phyloP scores from a whole-genome alignment of 495 filamentous ascomycete genomes.

The Tuber borchii region DNA sequence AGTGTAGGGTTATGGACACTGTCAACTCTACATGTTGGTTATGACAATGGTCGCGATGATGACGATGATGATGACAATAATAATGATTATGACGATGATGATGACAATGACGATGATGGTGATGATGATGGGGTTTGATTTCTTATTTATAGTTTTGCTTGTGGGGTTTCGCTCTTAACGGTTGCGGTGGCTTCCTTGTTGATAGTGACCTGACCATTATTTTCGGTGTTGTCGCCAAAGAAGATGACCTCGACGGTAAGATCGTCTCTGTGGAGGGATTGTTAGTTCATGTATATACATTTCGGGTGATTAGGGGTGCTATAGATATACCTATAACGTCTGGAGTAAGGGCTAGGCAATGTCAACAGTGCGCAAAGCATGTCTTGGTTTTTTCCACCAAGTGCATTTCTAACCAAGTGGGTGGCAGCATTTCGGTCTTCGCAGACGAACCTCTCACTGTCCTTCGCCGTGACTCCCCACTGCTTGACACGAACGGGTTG shows the following conservation, averaged over 20 bases:
- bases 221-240: slow-evolving; percentile 74
- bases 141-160: slow-evolving; percentile 53
- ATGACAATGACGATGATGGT: neutral
- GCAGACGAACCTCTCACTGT: slow-evolving; percentile 75
- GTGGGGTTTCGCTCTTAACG: slow-evolving; percentile 44
- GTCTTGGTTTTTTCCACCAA: slow-evolving; percentile 88
- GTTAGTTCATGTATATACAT: slow-evolving; percentile 9
- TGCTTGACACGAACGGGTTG: slow-evolving; percentile 77
- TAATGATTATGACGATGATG: neutral
- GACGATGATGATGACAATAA: neutral
- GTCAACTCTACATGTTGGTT: neutral
- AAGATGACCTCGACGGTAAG: slow-evolving; percentile 98
- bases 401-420: slow-evolving; percentile 88
- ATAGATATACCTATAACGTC: slow-evolving; percentile 68
- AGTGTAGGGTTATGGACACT: neutral
- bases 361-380: slow-evolving; percentile 92
- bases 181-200: slow-evolving; percentile 80
- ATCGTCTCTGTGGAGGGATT: slow-evolving; percentile 60
- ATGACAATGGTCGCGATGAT: neutral
- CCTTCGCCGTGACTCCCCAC: slow-evolving; percentile 64
- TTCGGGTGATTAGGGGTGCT: neutral
- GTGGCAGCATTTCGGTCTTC: slow-evolving; percentile 96
- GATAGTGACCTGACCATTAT: slow-evolving; percentile 64
- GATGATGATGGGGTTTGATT: neutral
- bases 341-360: slow-evolving; percentile 79